Conservation (phyloP, 306 rosid genomes). For the Castanea sativa region DNA sequence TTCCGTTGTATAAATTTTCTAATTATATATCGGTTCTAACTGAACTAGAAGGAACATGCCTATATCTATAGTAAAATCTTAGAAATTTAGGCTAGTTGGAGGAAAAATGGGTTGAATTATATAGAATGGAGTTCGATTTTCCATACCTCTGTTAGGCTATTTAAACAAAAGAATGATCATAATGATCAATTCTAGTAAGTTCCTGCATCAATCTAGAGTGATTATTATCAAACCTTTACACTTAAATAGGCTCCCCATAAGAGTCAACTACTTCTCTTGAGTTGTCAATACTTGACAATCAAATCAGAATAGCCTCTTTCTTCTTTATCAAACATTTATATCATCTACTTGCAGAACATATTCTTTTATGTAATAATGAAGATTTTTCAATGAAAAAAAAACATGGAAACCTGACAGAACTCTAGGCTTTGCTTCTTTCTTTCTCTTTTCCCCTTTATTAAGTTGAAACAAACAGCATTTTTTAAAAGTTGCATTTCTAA, state of each 20-base stretch:
- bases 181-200: neutral
- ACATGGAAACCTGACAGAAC: neutral
- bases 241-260: too few relatives aligned
- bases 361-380: neutral
- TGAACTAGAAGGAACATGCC: too few relatives aligned
- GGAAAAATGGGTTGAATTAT: too few relatives aligned
- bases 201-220: too few relatives aligned
- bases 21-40: neutral
- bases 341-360: neutral
- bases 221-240: too few relatives aligned
- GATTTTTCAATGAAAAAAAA: neutral
- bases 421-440: neutral
- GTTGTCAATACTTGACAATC: too few relatives aligned
- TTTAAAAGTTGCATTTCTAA: neutral
- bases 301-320: too few relatives aligned
- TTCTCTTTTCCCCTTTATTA: neutral
- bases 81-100: too few relatives aligned
- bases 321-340: neutral
- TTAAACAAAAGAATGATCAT: neutral
- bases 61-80: too few relatives aligned
- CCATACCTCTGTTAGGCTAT: neutral
- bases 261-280: too few relatives aligned
- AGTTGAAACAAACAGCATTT: neutral
- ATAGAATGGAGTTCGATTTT: neutral
- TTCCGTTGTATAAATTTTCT: neutral